Evolutionary conservation across 345 rosid species (phyloP).

Genomic region (Aquilaria yunnanensis): DNA sequence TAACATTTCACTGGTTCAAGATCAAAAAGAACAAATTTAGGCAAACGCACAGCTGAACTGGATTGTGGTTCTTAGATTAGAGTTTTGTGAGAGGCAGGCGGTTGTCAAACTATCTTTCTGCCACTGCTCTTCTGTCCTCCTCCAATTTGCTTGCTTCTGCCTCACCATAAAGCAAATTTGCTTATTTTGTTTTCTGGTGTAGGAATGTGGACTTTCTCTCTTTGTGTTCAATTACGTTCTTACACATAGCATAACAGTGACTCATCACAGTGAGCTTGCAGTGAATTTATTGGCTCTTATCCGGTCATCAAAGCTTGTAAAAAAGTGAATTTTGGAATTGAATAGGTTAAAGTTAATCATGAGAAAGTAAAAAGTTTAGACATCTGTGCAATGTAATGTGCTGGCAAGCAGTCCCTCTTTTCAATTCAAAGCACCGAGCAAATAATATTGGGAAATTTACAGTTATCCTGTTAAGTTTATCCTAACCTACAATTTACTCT

Average conservation of each 20-base stretch:
- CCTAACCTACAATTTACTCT: no score
- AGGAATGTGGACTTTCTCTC: neutral
- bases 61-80: constrained; percentile 18
- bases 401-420: no score
- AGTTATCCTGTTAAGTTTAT: no score
- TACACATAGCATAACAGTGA: no score
- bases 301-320: neutral
- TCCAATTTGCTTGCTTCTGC: constrained; percentile 20
- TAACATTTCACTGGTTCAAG: neutral
- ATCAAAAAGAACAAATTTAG: neutral
- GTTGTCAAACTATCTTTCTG: constrained; percentile 22
- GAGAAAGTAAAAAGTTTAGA: no score
- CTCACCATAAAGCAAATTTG: constrained; percentile 6
- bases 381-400: no score
- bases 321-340: neutral
- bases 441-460: constrained; percentile 8
- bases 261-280: no score
- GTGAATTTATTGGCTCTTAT: neutral
- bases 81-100: neutral
- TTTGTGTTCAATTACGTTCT: no score
- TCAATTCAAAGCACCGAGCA: constrained; percentile 1
- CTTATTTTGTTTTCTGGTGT: constrained; percentile 6
- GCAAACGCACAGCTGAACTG: constrained; percentile 8
- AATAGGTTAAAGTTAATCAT: neutral
- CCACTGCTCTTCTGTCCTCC: constrained; percentile 23